Evolutionary conservation across 139 green algal species (phyloP), one percentile per base, ranked within the genome.

Genomic region (Pycnococcus provasolii): DNA sequence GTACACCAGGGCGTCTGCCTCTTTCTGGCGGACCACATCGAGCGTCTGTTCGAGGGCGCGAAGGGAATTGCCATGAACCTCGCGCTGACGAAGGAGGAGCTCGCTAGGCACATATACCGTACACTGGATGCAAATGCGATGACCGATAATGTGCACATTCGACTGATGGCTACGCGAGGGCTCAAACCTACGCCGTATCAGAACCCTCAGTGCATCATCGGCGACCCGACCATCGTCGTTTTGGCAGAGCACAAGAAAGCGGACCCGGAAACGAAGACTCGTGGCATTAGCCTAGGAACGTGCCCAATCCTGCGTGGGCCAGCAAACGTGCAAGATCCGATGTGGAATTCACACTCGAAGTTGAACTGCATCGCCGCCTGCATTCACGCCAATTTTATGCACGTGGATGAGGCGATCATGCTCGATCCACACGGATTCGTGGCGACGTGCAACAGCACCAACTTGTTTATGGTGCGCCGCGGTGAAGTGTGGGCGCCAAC

Each of bases 141-240:
- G 85, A 45, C 11, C 42, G 50, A 42, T 3, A 9, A 67, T 2
- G 82, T 91, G 37, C 84, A 91, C 79, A 83, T 94, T 5, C 78
- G 87, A 9, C 75, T 92, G 45, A 84, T 87, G 76, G 73, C 82
- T 47, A 87, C 79, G 1, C 81, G 87, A 0, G 87, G 87, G 1
- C 64, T 90, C 3, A 93, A 93, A 73, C 58, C 79, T 39, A 93
- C 87, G 0, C 85, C 87, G 2, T 90, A 89, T 66, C 87, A 93
- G 53, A 84, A 85, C 80, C 87, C 87, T 0, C 70, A 71, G 26
- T 79, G 74, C 61, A 93, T 84, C 7, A 70, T 93, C 1, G 87
- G 87, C 15, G 54, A 68, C 8, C 79, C 84, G 47, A 91, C 84
- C 7, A 81, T 93, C 44, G 83, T 89, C 0, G 79, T 90, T 39